A percentile compares a stretch with the other conserved stretches of the same genome.
Conservation (phyloP, 805 yeast species). For the Cyberlindnera americana region DNA sequence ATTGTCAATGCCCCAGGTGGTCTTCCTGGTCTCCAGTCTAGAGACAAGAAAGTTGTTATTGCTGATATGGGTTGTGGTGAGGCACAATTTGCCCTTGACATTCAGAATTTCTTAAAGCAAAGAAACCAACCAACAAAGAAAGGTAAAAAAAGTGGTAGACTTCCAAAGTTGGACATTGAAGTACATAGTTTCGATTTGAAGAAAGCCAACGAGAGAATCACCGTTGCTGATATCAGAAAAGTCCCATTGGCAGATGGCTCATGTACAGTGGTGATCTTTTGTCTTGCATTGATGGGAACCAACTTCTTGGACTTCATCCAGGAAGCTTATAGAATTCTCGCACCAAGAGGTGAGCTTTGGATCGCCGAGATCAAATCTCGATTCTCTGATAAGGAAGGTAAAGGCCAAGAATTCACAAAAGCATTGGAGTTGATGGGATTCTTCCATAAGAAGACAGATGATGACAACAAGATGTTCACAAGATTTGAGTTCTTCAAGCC, state of each 20-base stretch:
- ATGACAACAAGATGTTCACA: slow-evolving; percentile 87
- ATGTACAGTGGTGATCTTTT: slow-evolving; percentile 86
- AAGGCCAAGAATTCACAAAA: slow-evolving; percentile 77
- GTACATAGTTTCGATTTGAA: slow-evolving; percentile 92
- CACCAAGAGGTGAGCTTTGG: slow-evolving; percentile 95
- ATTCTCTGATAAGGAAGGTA: slow-evolving; percentile 69
- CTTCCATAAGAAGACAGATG: slow-evolving; percentile 84
- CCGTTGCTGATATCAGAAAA: slow-evolving; percentile 93
- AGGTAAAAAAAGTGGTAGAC: slow-evolving; percentile 27
- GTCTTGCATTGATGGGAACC: slow-evolving; percentile 96
- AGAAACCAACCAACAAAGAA: slow-evolving; percentile 32
- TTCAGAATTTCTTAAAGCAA: slow-evolving; percentile 45
- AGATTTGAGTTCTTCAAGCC: slow-evolving; percentile 94
- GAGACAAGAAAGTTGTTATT: slow-evolving; percentile 57
- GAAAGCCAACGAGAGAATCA: slow-evolving; percentile 81
- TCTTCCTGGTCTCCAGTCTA: slow-evolving; percentile 59
- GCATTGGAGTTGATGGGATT: slow-evolving; percentile 77
- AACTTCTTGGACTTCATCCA: slow-evolving; percentile 87
- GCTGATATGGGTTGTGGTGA: slow-evolving; percentile 99
- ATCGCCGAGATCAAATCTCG: slow-evolving; percentile 96
- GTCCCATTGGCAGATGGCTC: slow-evolving; percentile 82
- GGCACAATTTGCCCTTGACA: slow-evolving; percentile 76
- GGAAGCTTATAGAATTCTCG: slow-evolving; percentile 83
- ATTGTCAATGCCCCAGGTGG: slow-evolving; percentile 97
- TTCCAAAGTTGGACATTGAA: slow-evolving; percentile 42